Evolutionary conservation across 2,329 filamentous ascomycete genomes (phyloP), one percentile per base, ranked within the genome.

Genomic region (Torrubiella hemipterigena): DNA sequence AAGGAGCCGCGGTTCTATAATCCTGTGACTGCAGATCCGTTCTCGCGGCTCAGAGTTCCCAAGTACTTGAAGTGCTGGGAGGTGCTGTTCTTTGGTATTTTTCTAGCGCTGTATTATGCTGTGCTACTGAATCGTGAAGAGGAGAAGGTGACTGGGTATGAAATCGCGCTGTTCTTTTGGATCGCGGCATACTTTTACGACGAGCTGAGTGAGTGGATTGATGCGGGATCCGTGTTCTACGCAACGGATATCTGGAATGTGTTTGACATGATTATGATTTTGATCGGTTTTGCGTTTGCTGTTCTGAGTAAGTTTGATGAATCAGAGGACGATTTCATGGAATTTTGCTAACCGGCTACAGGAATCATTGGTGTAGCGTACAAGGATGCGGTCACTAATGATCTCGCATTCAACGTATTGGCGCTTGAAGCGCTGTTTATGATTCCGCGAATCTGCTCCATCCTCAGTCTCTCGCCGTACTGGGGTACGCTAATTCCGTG

Each of bases 401-500:
- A 91, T 37, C 65, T 79, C 4, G 78, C 85, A 1, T 95, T 94
- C 51, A 84, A 95, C 47, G 77, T 95, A n/a, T 63, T 95, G 15
- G 80, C 85, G 0, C 64, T 95, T 11, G 84, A 94, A 53, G 87
- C 85, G 1, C 66, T 95, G 8, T 89, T 95, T 51, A 77, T 95
- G 55, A 81, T 94, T 14, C 87, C 87, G 12, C 78, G 83, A 37
- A 81, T 93, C 42, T 93, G 81, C 58, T 93, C 86, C 11, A 69
- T 95, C 31, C 67, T 94, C 39, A 89, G 81, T 49, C 56, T 95
- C 40, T 85, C 85, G 45, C 83, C 84, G 2, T 94, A 93, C 51
- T 95, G 91, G 69, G 87, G 84, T 25, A 91, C 81, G 1, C 55
- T 91, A 29, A 87, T 95, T 37, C 87, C 86, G 0, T 93, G 87